A percentile compares a stretch with the other conserved stretches of the same genome.
phyloP scores from a whole-genome alignment of 495 filamentous ascomycete species.

The Penicillium desertorum region DNA sequence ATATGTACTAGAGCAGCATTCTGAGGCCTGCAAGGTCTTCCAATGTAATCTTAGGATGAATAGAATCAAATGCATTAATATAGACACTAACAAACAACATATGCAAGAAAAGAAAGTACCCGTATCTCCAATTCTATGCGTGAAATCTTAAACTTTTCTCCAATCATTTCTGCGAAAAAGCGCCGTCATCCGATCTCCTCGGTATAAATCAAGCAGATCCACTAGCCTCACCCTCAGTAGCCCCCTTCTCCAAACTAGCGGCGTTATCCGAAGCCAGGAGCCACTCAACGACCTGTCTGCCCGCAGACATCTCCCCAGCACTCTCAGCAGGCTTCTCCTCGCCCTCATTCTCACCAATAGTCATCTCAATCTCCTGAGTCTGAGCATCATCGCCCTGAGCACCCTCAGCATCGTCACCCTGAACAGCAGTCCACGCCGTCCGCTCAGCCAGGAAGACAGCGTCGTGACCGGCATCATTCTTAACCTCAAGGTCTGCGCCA shows the following conservation, averaged over 20 bases:
- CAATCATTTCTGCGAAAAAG: conserved; percentile 5
- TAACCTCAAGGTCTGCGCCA: conserved; percentile 69
- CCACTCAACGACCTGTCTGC: conserved; percentile 50
- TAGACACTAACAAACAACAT: conserved; percentile 18
- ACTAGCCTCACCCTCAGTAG: conserved; percentile 25
- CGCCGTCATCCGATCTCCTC: neutral
- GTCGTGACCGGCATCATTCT: conserved; percentile 81
- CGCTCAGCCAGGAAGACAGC: conserved; percentile 82
- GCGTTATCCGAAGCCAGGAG: conserved; percentile 44
- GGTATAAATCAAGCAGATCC: conserved; percentile 16
- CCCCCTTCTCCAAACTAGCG: conserved; percentile 37
- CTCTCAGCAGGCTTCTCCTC: conserved; percentile 15
- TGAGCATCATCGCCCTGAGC: conserved; percentile 21
- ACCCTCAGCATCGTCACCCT: conserved; percentile 16
- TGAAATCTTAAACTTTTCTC: conserved; percentile 15
- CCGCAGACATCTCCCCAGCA: conserved; percentile 35
- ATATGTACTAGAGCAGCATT: conserved; percentile 20
- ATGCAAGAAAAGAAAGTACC: conserved; percentile 7
- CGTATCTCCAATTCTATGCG: conserved; percentile 5
- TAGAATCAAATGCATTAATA: conserved; percentile 15
- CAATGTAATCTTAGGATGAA: conserved; percentile 7
- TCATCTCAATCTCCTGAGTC: conserved; percentile 33
- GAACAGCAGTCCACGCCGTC: conserved; percentile 43
- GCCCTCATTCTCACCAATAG: conserved; percentile 27
- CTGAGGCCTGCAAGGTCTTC: neutral